These are phyloP conservation scores for Coniochaeta sp. DNA, from an alignment of 2,329 filamentous ascomycete species.

Conservation along the genomic window DNA sequence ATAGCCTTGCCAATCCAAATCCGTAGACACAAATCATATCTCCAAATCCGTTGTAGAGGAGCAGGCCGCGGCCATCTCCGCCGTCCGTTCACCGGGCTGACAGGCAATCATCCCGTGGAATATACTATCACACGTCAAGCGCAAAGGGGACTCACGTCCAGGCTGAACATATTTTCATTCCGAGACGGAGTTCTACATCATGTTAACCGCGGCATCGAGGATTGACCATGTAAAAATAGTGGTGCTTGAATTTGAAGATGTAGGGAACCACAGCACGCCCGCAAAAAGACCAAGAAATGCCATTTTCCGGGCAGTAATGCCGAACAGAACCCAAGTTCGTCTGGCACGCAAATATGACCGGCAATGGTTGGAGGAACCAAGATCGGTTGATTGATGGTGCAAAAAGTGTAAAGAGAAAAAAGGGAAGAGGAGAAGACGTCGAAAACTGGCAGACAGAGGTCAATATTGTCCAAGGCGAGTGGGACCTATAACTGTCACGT, in stretches of 20 bases:
- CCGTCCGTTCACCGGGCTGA: too few species aligned
- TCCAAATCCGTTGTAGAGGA: too few species aligned
- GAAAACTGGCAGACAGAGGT: too few species aligned
- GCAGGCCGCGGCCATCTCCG: too few species aligned
- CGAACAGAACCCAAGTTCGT: conserved; percentile 23
- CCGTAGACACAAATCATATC: too few species aligned
- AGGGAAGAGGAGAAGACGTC: conserved; percentile 2
- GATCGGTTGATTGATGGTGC: conserved; percentile 57
- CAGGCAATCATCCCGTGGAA: too few species aligned
- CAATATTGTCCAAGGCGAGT: background rate
- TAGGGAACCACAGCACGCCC: background rate
- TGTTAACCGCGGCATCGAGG: too few species aligned
- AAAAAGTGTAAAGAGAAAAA: conserved; percentile 32
- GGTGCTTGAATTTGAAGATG: background rate
- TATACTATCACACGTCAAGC: too few species aligned
- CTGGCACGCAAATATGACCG: conserved; percentile 57
- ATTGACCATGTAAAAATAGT: background rate
- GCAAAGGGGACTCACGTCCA: too few species aligned
- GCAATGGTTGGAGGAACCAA: conserved; percentile 37
- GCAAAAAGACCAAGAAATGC: background rate
- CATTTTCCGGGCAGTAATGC: conserved; percentile 2
- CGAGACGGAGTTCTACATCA: too few species aligned
- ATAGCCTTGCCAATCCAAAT: too few species aligned
- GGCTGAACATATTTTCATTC: too few species aligned
- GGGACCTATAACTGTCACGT: background rate